These are phyloP conservation scores for Lachnellula cervina DNA, from an alignment of 2,329 filamentous ascomycete genomes.

Conservation along the genomic window DNA sequence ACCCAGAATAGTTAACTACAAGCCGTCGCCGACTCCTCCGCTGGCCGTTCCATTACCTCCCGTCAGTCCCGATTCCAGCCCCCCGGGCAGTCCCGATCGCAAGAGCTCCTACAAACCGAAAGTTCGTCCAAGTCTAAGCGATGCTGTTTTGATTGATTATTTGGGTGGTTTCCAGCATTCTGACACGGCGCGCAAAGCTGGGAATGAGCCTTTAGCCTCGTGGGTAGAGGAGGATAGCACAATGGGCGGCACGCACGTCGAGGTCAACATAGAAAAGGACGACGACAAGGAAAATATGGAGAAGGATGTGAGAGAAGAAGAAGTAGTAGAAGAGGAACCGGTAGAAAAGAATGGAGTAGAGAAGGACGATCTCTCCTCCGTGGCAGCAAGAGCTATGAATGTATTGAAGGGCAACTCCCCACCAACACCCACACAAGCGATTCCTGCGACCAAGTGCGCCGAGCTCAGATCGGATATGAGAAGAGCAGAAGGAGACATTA, in stretches of 20 bases:
- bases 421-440: neutral
- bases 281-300: slow-evolving; percentile 27
- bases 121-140: slow-evolving; percentile 46
- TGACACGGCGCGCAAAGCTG: slow-evolving; percentile 58
- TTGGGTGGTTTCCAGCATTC: slow-evolving; percentile 60
- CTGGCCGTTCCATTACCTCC: slow-evolving; percentile 41
- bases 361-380: slow-evolving; percentile 7
- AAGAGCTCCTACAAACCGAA: slow-evolving; percentile 19
- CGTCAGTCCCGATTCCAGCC: slow-evolving; percentile 39
- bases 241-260: slow-evolving; percentile 16
- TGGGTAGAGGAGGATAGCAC: slow-evolving; percentile 38
- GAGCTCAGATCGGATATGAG: neutral
- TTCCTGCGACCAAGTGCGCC: neutral
- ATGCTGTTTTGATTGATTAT: slow-evolving; percentile 62
- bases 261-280: slow-evolving; percentile 25
- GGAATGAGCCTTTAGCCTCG: slow-evolving; percentile 46
- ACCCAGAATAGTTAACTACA: slow-evolving; percentile 40
- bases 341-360: slow-evolving; percentile 1
- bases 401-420: slow-evolving; percentile 1
- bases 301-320: slow-evolving; percentile 4
- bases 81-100: slow-evolving; percentile 18
- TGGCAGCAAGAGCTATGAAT: slow-evolving; percentile 4
- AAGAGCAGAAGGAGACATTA: slow-evolving; percentile 5
- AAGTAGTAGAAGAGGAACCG: neutral
- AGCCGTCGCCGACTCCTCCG: slow-evolving; percentile 48